Conservation (phyloP, 1,284 basidiomycete genomes). For the Malassezia restricta region DNA sequence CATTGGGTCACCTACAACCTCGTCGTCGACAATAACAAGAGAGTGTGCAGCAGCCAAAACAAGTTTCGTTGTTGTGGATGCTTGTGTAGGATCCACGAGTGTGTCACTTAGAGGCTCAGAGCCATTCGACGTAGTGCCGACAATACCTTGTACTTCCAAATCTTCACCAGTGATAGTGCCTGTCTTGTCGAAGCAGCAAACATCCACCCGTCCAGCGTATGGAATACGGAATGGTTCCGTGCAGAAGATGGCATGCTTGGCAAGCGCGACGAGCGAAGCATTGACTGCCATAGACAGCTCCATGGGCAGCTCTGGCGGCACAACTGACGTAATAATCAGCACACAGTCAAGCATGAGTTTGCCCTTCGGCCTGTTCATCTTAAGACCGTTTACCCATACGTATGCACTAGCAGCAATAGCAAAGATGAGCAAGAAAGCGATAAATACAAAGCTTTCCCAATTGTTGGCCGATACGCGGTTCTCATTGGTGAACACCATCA, state of each 20-base stretch:
- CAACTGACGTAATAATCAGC: constrained; percentile 45
- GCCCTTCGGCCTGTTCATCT: constrained; percentile 43
- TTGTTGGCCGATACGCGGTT: constrained; percentile 44
- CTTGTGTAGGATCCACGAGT: constrained; percentile 66
- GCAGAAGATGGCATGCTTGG: constrained; percentile 56
- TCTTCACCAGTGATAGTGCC: constrained; percentile 46
- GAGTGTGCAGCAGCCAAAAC: constrained; percentile 91
- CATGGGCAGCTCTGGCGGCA: constrained; percentile 45
- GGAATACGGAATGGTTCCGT: constrained; percentile 46
- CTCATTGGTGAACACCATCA: constrained; percentile 46
- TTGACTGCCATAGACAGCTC: constrained; percentile 46
- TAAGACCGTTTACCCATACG: constrained; percentile 38
- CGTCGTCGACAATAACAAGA: constrained; percentile 76
- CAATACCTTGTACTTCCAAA: constrained; percentile 42
- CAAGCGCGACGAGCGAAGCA: constrained; percentile 60
- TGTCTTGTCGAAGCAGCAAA: constrained; percentile 47
- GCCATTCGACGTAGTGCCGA: constrained; percentile 18
- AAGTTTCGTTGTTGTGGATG: constrained; percentile 64
- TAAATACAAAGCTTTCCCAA: constrained; percentile 43
- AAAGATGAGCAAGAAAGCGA: constrained; percentile 44
- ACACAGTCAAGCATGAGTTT: constrained; percentile 45
- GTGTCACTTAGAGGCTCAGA: neutral
- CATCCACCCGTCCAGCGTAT: constrained; percentile 43
- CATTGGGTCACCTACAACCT: constrained; percentile 96
- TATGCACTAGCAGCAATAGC: constrained; percentile 42